Percentiles rank a stretch among this genome's conserved stretches.
phyloP scores from a whole-genome alignment of 2,329 filamentous ascomycete species.

The Trichoderma sp. region DNA sequence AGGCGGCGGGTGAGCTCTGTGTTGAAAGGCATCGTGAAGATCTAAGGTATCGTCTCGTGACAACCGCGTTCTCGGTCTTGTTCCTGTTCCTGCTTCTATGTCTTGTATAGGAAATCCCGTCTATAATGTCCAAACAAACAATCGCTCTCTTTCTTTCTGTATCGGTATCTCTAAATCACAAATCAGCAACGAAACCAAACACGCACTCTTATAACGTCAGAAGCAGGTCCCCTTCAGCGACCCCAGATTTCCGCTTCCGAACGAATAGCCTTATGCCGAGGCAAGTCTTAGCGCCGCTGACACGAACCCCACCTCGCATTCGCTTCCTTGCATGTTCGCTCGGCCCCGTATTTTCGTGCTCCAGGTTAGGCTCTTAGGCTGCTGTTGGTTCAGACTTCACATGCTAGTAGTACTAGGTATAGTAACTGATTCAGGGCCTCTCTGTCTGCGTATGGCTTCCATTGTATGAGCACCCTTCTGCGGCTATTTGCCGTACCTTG shows the following conservation, averaged over 20 bases:
- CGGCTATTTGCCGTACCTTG: not conserved
- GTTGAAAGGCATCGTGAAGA: slow-evolving; percentile 50
- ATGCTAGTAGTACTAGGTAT: too few species aligned
- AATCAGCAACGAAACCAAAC: not conserved
- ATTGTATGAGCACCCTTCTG: not conserved
- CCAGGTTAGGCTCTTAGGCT: not conserved
- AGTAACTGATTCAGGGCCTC: too few species aligned
- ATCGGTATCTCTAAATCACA: not conserved
- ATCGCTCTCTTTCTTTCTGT: not conserved
- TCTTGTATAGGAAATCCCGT: not conserved
- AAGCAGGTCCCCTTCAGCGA: not conserved
- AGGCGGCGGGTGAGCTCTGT: slow-evolving; percentile 57
- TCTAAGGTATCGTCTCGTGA: not conserved
- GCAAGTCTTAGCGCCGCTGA: not conserved
- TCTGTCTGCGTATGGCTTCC: not conserved
- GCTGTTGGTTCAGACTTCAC: not conserved
- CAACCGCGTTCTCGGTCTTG: not conserved
- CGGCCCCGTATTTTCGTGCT: not conserved
- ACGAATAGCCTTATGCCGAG: not conserved
- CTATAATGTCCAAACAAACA: not conserved
- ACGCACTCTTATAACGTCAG: not conserved
- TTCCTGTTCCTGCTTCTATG: not conserved
- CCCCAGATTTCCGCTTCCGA: not conserved
- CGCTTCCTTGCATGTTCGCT: not conserved
- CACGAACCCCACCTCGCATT: not conserved